A percentile compares a stretch with the other conserved stretches of the same genome.
Conservation (phyloP, 192 early-diverging fungal genomes). For the Coemansia sp. region DNA sequence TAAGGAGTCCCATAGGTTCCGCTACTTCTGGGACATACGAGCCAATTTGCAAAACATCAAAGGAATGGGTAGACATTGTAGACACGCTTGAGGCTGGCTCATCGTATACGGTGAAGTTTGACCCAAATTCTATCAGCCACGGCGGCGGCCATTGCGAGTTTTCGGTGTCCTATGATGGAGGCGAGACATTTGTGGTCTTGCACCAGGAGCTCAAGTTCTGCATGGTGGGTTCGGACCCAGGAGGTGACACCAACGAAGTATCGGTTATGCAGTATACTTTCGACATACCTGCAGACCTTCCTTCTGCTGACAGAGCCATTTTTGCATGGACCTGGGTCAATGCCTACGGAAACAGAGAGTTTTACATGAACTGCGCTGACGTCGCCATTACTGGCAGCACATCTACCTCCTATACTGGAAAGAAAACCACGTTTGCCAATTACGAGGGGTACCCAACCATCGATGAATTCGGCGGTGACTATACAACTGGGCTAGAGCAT, state of each 20-base stretch:
- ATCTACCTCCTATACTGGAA: conserved; percentile 16
- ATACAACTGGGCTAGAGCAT: conserved; percentile 32
- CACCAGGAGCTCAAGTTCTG: conserved; percentile 38
- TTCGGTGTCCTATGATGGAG: conserved; percentile 49
- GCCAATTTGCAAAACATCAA: conserved; percentile 25
- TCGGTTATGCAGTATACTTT: conserved; percentile 25
- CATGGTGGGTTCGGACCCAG: no score
- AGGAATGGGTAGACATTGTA: conserved; percentile 1
- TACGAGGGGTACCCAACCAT: conserved; percentile 40
- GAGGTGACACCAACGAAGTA: conserved; percentile 2
- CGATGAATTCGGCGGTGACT: conserved; percentile 21
- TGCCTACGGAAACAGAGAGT: conserved; percentile 66
- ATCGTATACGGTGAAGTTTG: conserved; percentile 42
- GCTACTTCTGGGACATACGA: conserved; percentile 27
- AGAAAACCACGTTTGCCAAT: conserved; percentile 38
- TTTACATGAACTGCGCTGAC: conserved; percentile 67
- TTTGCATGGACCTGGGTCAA: conserved; percentile 73
- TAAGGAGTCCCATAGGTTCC: conserved; percentile 11
- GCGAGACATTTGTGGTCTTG: conserved; percentile 42
- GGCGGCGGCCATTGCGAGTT: conserved; percentile 59
- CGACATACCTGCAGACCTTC: conserved; percentile 23
- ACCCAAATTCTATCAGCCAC: conserved; percentile 30
- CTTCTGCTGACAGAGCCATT: conserved; percentile 28
- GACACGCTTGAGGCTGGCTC: conserved; percentile 51
- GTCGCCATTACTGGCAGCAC: conserved; percentile 50